Evolutionary conservation across 2,329 filamentous ascomycete genomes (phyloP).

Genomic region (Rhinocladiella mackenziei): DNA sequence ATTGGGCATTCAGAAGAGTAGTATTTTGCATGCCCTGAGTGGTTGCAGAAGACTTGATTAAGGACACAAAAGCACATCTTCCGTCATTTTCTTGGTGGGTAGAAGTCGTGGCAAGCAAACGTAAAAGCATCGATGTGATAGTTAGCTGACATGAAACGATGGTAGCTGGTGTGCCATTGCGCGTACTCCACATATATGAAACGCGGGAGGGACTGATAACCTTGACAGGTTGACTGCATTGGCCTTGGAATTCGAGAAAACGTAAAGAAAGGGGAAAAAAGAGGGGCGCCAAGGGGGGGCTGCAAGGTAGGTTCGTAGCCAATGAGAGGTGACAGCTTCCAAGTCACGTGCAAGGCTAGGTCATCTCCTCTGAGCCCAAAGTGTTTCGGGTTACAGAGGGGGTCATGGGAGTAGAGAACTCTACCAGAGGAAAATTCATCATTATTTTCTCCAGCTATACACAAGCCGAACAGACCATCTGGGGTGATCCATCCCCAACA

Average conservation of each 20-base stretch:
- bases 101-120: no score
- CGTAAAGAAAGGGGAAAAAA: neutral
- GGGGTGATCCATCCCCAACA: slow-evolving; percentile 20
- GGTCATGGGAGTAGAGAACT: neutral
- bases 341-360: slow-evolving; percentile 14
- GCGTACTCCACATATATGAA: slow-evolving; percentile 13
- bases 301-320: slow-evolving; percentile 6
- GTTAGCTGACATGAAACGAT: slow-evolving; percentile 13
- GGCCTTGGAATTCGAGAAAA: neutral
- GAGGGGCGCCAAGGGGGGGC: slow-evolving; percentile 4
- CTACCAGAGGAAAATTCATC: no score
- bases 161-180: slow-evolving; percentile 2
- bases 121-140: no score
- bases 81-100: neutral
- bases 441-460: slow-evolving; percentile 13
- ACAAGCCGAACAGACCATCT: slow-evolving; percentile 19
- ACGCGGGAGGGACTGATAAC: slow-evolving; percentile 5
- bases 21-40: no score
- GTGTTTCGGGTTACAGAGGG: slow-evolving; percentile 1
- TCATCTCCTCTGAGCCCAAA: neutral
- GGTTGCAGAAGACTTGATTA: slow-evolving; percentile 10
- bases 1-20: no score
- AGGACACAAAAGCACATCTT: slow-evolving; percentile 3
- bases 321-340: neutral
- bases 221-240: slow-evolving; percentile 10